A percentile compares a stretch with the other conserved stretches of the same genome.
These are phyloP conservation scores for Gymnopilus dilepis DNA, from an alignment of 768 basidiomycete species.

Conservation along the genomic window DNA sequence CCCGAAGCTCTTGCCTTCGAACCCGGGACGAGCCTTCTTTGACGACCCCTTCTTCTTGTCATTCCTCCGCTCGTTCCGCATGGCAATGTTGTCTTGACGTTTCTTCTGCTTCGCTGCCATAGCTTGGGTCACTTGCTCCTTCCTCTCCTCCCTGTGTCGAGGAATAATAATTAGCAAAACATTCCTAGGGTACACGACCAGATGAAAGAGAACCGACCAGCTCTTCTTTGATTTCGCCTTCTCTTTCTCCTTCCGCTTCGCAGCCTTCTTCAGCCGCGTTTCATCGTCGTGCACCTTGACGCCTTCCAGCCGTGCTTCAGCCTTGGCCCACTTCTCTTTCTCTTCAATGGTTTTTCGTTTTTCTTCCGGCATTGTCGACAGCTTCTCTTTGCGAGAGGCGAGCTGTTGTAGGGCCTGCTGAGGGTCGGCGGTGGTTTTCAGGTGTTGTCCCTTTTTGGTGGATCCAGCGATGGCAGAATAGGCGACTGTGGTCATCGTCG, in stretches of 20 bases:
- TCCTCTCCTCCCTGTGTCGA: constrained; percentile 80
- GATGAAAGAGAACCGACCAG: constrained; percentile 63
- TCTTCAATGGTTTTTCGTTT: constrained; percentile 83
- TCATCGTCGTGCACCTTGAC: constrained; percentile 93
- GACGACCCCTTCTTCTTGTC: constrained; percentile 57
- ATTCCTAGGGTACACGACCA: constrained; percentile 9
- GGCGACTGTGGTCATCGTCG: constrained; percentile 63
- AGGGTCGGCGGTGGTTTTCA: constrained; percentile 81
- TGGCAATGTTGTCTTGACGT: constrained; percentile 87
- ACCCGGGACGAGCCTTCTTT: constrained; percentile 77
- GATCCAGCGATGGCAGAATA: constrained; percentile 69
- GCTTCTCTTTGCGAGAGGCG: constrained; percentile 73
- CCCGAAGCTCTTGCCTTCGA: constrained; percentile 84
- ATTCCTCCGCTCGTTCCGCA: constrained; percentile 76
- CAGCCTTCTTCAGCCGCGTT: constrained; percentile 84
- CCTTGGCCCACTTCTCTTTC: constrained; percentile 89
- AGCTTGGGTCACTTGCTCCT: constrained; percentile 71
- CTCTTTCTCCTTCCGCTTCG: constrained; percentile 90
- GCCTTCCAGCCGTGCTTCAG: constrained; percentile 85
- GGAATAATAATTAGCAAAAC: background rate
- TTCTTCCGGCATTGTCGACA: constrained; percentile 80
- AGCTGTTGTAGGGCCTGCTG: constrained; percentile 86
- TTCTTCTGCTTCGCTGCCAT: constrained; percentile 93
- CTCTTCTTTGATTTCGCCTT: constrained; percentile 83
- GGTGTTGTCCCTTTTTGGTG: constrained; percentile 54